Conservation (phyloP, 371 early-diverging fungal genomes). For the Syncephalastrum contaminatum region DNA sequence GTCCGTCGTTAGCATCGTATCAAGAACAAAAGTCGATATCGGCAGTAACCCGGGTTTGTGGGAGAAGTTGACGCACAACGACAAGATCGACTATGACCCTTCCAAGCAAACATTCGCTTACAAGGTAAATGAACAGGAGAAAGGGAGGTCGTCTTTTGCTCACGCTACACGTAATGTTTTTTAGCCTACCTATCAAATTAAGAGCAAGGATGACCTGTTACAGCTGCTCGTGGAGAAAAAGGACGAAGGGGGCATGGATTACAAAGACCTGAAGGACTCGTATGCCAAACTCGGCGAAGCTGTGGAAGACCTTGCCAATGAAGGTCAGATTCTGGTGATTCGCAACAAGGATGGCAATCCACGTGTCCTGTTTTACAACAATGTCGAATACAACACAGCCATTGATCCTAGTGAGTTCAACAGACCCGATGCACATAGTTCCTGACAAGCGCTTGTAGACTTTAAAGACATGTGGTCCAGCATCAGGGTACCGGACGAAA, state of each 20-base stretch:
- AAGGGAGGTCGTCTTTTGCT: background rate
- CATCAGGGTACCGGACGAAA: slow-evolving; percentile 74
- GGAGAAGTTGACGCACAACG: slow-evolving; percentile 59
- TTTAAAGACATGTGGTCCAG: slow-evolving; percentile 76
- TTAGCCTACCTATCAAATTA: slow-evolving; percentile 77
- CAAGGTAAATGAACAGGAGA: slow-evolving; percentile 39
- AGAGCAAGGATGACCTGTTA: slow-evolving; percentile 73
- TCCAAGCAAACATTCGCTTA: slow-evolving; percentile 64
- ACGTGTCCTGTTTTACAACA: slow-evolving; percentile 71
- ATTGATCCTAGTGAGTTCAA: slow-evolving; percentile 57
- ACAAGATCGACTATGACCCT: slow-evolving; percentile 65
- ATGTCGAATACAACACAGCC: slow-evolving; percentile 58
- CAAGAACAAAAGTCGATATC: slow-evolving; percentile 62
- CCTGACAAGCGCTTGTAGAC: slow-evolving; percentile 33
- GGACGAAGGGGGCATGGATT: slow-evolving; percentile 74
- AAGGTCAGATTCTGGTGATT: slow-evolving; percentile 70
- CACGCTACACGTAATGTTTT: background rate
- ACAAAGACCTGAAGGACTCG: slow-evolving; percentile 79
- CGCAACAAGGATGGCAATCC: slow-evolving; percentile 78
- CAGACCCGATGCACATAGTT: background rate
- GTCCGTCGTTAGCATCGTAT: slow-evolving; percentile 61
- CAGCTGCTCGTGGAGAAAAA: slow-evolving; percentile 56
- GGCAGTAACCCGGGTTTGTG: slow-evolving; percentile 54
- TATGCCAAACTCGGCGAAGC: slow-evolving; percentile 70
- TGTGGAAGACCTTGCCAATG: slow-evolving; percentile 69